Evolutionary conservation across 2,329 filamentous ascomycete genomes (phyloP), one percentile per base, ranked within the genome.

Genomic region (Xylaria sp.): DNA sequence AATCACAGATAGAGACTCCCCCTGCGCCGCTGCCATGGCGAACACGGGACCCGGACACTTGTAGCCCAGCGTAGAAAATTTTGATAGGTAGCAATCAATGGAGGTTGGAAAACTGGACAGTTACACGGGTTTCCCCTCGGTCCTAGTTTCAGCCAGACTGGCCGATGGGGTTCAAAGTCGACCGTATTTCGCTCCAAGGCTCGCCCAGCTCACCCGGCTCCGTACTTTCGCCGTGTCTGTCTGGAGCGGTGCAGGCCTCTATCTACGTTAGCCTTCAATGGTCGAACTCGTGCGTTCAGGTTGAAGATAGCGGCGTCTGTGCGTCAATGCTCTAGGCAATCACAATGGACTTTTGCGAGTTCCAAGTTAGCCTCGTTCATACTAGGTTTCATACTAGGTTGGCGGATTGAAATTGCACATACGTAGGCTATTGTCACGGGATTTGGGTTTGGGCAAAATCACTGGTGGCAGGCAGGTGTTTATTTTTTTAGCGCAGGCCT

Each of bases 1-100:
- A 70, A 99, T 94, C 67, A 97, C 93, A 70, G 94, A 89, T 67
- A 89, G 79, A 65, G 78, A 76, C 65, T 61, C 66, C 65, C 60
- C 66, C 42, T 81, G 78, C 61, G 74, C 69, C 58, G 35, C 70
- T 80, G 82, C 83, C 61, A 64, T 67, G 28, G 57, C 50, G 40
- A 42, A 42, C 33, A 19, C 60, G 47, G 54, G 53, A 31, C 15
- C 38, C 33, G 12, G 33, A 40, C 42, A 40, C 23, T 28, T 25
- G 45, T 37, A 62, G 40, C 59, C 59, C 28, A 9, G 28, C 28
- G 28, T 52, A 46, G n/a, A n/a, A 45, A 38, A 51, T 28, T 53
- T 60, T 54, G 57, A 60, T 60, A 56, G 42, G 45, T 43, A 58
- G 31, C 25, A n/a, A 43, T 31, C 11, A 37, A 35, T 38, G 53